Evolutionary conservation across 2,329 filamentous ascomycete genomes (phyloP).

Genomic region (Apiospora phragmitis): DNA sequence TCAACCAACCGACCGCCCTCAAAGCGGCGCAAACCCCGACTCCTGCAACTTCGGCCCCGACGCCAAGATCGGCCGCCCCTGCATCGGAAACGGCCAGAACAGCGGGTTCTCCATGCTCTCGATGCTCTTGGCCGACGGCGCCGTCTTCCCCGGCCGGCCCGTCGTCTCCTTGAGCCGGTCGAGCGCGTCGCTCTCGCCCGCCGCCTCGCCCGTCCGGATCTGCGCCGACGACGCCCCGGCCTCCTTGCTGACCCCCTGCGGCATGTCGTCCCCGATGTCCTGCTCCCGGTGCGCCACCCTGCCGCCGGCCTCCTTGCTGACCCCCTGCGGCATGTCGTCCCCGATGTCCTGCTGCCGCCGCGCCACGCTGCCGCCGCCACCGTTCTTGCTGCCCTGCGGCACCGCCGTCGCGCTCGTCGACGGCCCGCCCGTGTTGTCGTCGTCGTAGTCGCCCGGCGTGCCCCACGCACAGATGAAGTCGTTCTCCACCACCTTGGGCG

Average conservation of each 20-base stretch:
- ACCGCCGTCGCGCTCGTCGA: no score
- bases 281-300: neutral
- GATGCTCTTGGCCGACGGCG: constrained; percentile 20
- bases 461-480: constrained; percentile 53
- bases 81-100: constrained; percentile 63
- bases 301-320: neutral
- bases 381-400: no score
- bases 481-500: constrained; percentile 47
- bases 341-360: neutral
- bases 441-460: neutral
- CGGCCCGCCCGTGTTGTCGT: neutral
- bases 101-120: constrained; percentile 52
- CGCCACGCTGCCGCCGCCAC: neutral
- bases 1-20: neutral
- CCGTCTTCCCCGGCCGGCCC: constrained; percentile 13
- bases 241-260: neutral
- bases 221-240: neutral
- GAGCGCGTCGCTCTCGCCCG: neutral
- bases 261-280: neutral
- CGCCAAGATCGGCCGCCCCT: constrained; percentile 55
- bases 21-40: constrained; percentile 50
- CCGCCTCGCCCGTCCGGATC: neutral
- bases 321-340: neutral
- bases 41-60: constrained; percentile 47
- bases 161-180: constrained; percentile 17